phyloP scores from a whole-genome alignment of 768 basidiomycete species.

The Suillus variegatus region DNA sequence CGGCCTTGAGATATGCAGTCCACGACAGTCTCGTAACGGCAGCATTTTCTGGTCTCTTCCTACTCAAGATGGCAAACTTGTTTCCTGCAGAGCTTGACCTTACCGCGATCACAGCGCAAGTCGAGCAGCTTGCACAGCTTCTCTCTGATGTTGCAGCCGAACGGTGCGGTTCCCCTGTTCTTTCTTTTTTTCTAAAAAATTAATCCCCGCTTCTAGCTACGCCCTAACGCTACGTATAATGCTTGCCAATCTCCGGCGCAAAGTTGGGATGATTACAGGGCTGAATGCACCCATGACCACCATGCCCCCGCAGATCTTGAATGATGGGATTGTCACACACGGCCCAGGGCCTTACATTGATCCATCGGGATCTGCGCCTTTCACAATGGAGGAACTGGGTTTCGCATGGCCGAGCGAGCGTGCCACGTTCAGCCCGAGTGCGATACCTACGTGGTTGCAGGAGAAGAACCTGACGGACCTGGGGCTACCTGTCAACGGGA shows the following conservation, averaged over 20 bases:
- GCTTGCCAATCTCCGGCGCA: slow-evolving; percentile 89
- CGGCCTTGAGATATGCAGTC: slow-evolving; percentile 89
- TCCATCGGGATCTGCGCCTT: slow-evolving; percentile 58
- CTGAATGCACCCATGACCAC: slow-evolving; percentile 48
- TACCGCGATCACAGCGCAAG: slow-evolving; percentile 73
- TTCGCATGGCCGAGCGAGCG: slow-evolving; percentile 69
- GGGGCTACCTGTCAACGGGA: slow-evolving; percentile 88
- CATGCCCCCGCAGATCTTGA: slow-evolving; percentile 53
- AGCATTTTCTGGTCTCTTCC: slow-evolving; percentile 87
- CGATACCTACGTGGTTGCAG: slow-evolving; percentile 90
- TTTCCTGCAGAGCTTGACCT: slow-evolving; percentile 87
- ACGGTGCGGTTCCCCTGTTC: slow-evolving; percentile 46
- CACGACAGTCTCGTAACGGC: slow-evolving; percentile 92
- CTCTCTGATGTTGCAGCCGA: slow-evolving; percentile 94
- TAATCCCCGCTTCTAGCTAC: slow-evolving; percentile 51
- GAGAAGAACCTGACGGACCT: slow-evolving; percentile 92
- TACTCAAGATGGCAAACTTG: slow-evolving; percentile 92
- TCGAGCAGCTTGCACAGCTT: slow-evolving; percentile 88
- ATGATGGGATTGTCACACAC: slow-evolving; percentile 52
- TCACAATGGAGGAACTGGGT: slow-evolving; percentile 86
- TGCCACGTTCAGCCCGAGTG: slow-evolving; percentile 72
- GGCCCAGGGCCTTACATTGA: slow-evolving; percentile 45
- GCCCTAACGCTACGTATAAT: slow-evolving; percentile 90
- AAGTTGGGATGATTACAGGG: slow-evolving; percentile 67
- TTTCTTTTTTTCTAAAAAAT: neutral